A percentile compares a stretch with the other conserved stretches of the same genome.
Evolutionary conservation across 768 basidiomycete genomes (phyloP).

Genomic region (Clitopilus hobsonii): DNA sequence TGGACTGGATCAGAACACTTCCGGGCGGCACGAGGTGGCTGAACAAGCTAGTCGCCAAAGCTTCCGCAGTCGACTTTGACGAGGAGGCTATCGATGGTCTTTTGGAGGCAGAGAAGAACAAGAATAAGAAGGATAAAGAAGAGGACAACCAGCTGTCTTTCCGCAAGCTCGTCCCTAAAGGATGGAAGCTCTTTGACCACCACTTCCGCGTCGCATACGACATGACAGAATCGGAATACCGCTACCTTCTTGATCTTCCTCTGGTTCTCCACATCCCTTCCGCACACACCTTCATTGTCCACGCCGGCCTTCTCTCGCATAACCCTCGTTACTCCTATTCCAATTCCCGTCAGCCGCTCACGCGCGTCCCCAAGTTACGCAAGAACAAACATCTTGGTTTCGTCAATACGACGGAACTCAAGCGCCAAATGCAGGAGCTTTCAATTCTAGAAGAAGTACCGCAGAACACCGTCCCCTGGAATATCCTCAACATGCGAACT

Average conservation of each 20-base stretch:
- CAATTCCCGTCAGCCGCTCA: conserved; percentile 64
- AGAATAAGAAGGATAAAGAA: conserved; percentile 11
- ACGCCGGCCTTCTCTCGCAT: conserved; percentile 76
- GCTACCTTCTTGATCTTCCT: conserved; percentile 75
- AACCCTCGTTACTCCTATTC: conserved; percentile 53
- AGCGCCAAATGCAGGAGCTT: conserved; percentile 62
- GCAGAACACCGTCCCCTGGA: conserved; percentile 78
- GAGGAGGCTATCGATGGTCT: conserved; percentile 35
- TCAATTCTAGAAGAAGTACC: conserved; percentile 63
- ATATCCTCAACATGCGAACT: conserved; percentile 67
- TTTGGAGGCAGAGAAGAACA: conserved; percentile 27
- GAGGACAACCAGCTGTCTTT: not conserved
- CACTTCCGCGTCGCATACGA: conserved; percentile 74
- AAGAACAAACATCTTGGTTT: not conserved
- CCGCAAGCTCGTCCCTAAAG: conserved; percentile 41
- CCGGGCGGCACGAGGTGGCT: conserved; percentile 56
- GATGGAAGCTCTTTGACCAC: conserved; percentile 70
- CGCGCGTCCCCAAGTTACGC: conserved; percentile 43
- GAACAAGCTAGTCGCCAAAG: conserved; percentile 36
- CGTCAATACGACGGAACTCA: conserved; percentile 14
- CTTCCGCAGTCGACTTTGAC: conserved; percentile 28
- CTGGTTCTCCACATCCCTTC: conserved; percentile 69
- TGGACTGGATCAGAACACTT: conserved; percentile 63
- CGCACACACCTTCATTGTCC: conserved; percentile 73
- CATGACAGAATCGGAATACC: conserved; percentile 57